Conservation (phyloP, 805 yeast genomes). For the Vanderwaltozyma tropicalis region DNA sequence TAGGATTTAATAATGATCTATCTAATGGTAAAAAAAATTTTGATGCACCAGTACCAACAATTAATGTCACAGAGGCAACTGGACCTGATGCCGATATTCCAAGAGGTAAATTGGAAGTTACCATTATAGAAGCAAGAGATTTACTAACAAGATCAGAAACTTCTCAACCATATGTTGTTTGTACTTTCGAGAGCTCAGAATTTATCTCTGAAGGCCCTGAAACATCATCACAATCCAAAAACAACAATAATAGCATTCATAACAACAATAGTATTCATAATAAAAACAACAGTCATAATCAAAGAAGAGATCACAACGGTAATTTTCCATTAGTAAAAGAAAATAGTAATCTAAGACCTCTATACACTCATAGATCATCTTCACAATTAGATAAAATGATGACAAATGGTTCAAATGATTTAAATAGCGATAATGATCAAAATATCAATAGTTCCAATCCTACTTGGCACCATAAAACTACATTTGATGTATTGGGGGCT, state of each 20-base stretch:
- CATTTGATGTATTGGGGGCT: slow-evolving; percentile 82
- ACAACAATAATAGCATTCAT: neutral
- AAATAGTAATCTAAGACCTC: slow-evolving; percentile 28
- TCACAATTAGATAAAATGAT: slow-evolving; percentile 31
- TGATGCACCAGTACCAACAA: neutral
- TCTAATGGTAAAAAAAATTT: neutral
- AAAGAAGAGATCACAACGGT: slow-evolving; percentile 5
- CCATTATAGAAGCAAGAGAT: slow-evolving; percentile 69
- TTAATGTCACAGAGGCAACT: neutral
- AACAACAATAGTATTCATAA: slow-evolving; percentile 6
- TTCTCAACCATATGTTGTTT: slow-evolving; percentile 80
- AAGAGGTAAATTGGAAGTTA: slow-evolving; percentile 74
- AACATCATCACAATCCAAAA: slow-evolving; percentile 17
- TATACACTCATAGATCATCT: slow-evolving; percentile 36
- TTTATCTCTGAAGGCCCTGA: slow-evolving; percentile 76
- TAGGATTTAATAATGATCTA: slow-evolving; percentile 1
- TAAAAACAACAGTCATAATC: slow-evolving; percentile 3
- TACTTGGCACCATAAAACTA: slow-evolving; percentile 84
- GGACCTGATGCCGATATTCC: slow-evolving; percentile 33
- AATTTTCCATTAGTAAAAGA: slow-evolving; percentile 19
- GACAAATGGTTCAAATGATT: slow-evolving; percentile 3
- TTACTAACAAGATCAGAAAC: slow-evolving; percentile 44
- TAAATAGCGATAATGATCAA: slow-evolving; percentile 1
- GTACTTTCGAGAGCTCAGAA: slow-evolving; percentile 86
- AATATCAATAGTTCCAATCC: slow-evolving; percentile 1